Conservation (phyloP, 2,329 filamentous ascomycete species). For the Ciborinia camelliae region DNA sequence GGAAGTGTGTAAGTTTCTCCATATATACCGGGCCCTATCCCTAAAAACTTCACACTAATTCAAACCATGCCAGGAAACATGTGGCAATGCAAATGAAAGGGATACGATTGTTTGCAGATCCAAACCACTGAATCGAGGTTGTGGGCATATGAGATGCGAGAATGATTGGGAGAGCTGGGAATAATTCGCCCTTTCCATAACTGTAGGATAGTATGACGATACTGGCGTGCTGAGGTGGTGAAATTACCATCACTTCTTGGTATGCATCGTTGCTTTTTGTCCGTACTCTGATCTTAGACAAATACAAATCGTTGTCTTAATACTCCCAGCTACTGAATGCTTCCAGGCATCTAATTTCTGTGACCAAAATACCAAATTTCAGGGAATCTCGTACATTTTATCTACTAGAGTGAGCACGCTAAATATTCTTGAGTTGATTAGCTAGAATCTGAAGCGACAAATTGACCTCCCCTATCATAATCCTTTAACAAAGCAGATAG, state of each 20-base stretch:
- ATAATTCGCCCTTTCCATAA: not conserved
- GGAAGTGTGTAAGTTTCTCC: not conserved
- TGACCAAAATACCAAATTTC: not conserved
- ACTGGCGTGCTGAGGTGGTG: not conserved
- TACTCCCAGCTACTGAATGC: not conserved
- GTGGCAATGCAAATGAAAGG: not conserved
- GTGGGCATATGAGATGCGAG: not conserved
- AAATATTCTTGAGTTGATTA: too few species aligned
- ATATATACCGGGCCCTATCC: not conserved
- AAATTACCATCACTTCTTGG: not conserved
- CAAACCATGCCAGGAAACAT: not conserved
- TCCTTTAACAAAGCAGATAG: too few species aligned
- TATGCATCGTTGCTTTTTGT: not conserved
- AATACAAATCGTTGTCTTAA: not conserved
- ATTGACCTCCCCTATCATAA: too few species aligned
- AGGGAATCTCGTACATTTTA: too few species aligned
- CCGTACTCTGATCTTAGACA: not conserved
- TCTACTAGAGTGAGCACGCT: too few species aligned
- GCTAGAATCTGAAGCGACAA: too few species aligned
- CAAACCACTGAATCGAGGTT: not conserved
- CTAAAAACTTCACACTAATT: not conserved
- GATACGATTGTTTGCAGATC: not conserved
- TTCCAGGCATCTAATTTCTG: not conserved
- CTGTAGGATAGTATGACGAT: not conserved
- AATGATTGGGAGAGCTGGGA: not conserved